Evolutionary conservation across 352 stramenopile species (phyloP).

Genomic region (Globisporangium acanthophoron): DNA sequence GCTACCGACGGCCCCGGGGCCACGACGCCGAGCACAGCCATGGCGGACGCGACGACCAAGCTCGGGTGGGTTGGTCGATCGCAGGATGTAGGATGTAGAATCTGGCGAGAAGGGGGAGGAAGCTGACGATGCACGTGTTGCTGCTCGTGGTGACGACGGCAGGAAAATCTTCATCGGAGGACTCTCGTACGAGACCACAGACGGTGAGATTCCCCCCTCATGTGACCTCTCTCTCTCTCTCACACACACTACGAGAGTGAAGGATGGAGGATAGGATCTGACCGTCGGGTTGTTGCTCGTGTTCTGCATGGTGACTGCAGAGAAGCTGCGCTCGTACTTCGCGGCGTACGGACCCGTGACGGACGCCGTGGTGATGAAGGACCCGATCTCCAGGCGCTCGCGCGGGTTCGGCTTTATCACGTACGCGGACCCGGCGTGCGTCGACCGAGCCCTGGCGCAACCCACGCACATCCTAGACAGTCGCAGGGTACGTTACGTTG

Average conservation of each 20-base stretch:
- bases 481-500: conserved; percentile 46
- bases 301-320: conserved; percentile 25
- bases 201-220: conserved; percentile 35
- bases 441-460: conserved; percentile 87
- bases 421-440: conserved; percentile 82
- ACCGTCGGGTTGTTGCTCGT: conserved; percentile 7
- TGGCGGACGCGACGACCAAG: conserved; percentile 25
- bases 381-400: conserved; percentile 88
- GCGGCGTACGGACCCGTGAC: conserved; percentile 85
- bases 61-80: background rate
- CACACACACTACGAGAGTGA: background rate
- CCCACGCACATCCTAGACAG: conserved; percentile 89
- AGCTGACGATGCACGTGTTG: background rate
- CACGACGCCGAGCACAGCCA: conserved; percentile 6
- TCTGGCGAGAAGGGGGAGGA: background rate
- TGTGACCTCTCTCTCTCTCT: background rate
- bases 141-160: conserved; percentile 3
- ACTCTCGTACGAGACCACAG: conserved; percentile 87
- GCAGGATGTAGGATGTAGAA: too few species aligned
- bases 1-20: background rate
- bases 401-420: conserved; percentile 93
- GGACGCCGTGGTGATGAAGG: conserved; percentile 92
- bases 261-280: background rate
- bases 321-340: conserved; percentile 90
- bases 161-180: conserved; percentile 91